Base-by-base conservation (phyloP, 129 eudicot genomes). In the Saposhnikovia divaricata region DNA sequence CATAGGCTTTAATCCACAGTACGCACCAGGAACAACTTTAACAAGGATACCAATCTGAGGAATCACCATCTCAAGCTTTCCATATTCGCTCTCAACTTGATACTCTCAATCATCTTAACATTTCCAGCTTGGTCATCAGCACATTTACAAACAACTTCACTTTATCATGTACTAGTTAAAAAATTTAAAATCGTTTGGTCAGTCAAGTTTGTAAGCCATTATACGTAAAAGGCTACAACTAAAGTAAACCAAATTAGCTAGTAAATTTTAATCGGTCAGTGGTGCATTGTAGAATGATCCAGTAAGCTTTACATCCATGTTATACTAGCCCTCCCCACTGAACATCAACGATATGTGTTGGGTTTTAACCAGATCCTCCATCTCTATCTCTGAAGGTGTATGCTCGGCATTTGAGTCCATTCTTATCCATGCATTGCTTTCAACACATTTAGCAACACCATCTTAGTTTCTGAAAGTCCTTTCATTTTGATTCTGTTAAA, bases 351-450 rank as follows among this genome's bases (percentile, higher is more conserved):
- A 94, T 83, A 0, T 96, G 97, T 28, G 81, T 61, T 23, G 98
- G 92, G 88, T 90, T 91, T 75, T 94, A 93, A 40, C 96, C 97
- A 74, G 89, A 94, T 53, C 89, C 75, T 90, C 85, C 98, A 91
- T 90, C 79, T 94, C 9, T 14, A 97, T 18, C 97, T 89, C 81
- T 94, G 98, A 80, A 88, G 96, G 13, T 88, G 90, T 88, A 92
- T 90, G 75, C 94, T 72, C 89, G 96, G 81, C 93, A 94, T 77
- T 92, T 92, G 82, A 94, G 90, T 8, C 97, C 97, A 75, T 94
- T 90, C 75, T 87, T 96, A 40, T 94, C 97, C 93, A 90, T 31
- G 77, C 96, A 91, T 87, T 91, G 98, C 63, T 90, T 94, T 71
- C 89, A 96, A 77, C 98, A 94, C 34, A 31, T 31, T 31, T 31